Evolutionary conservation across 2,329 filamentous ascomycete genomes (phyloP), one percentile per base, ranked within the genome.

Genomic region (Colletotrichum falcatum): DNA sequence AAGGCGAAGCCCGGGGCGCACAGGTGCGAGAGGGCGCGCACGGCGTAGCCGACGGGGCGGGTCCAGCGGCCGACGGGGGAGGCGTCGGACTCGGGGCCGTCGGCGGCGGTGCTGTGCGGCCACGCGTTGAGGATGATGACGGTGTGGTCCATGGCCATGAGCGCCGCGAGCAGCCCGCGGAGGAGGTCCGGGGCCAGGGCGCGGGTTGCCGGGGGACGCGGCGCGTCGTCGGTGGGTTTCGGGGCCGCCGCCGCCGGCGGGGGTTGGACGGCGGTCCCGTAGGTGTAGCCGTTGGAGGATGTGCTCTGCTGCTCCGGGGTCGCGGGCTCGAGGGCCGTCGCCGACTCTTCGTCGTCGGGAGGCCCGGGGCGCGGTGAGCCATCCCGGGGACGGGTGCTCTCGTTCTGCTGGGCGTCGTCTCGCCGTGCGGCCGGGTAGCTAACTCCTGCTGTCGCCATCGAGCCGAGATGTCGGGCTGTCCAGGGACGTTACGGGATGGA

Each of bases 1-100:
- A 85, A 81, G 0, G 81, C 82, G 71, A 85, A 85, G 9, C 83
- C 83, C 0, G 83, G 77, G 1, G 80, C 83, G 75, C 83, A 85
- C 8, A 85, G 78, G 28, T 85, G 83, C 0, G 83, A 83, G 5
- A 85, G 74, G 0, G 80, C 80, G 9, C 83, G 81, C 30, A 83
- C 75, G n/a, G 77, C 55, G 69, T 82, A 83, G 8, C 78, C 82
- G 5, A 78, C 72, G 0, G 79, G 75, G 0, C 75, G 76, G 65
- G 83, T 85, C 82, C 82, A 85, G 5, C 70, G 58, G 23, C 65
- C 72, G 30, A 85, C 77, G 5, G 78, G 73, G 1, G 65, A 49
- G 26, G 81, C 77, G 73, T 84, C 83, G 28, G 65, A 61, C 71
- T 85, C 83, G 1, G 73, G 70, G n/a, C 72, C 72, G n/a, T 76